Conservation (phyloP, 345 rosid species). For the Pugionium dolabratum region DNA sequence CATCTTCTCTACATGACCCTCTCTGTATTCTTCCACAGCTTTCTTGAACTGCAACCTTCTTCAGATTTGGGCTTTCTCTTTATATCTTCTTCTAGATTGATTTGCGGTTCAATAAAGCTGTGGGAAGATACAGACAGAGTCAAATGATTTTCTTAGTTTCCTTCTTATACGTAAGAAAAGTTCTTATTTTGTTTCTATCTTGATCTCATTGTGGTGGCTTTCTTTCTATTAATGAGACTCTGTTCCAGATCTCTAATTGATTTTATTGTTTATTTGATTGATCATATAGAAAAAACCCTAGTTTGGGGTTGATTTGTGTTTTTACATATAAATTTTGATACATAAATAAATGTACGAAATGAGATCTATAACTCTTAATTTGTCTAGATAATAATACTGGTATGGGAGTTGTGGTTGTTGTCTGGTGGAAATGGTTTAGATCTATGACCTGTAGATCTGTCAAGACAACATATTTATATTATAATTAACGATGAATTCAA, state of each 20-base stretch:
- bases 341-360: not conserved
- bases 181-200: no score
- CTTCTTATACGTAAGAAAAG: not conserved
- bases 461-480: constrained; percentile 2
- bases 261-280: not conserved
- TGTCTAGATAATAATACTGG: not conserved
- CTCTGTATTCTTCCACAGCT: constrained; percentile 98
- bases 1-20: constrained; percentile 48
- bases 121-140: constrained; percentile 81
- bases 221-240: not conserved
- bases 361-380: not conserved
- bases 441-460: constrained; percentile 29
- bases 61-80: not conserved
- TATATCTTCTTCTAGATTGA: not conserved
- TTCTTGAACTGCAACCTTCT: constrained; percentile 86
- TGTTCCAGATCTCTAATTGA: constrained; percentile 13
- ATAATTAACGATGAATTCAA: not conserved
- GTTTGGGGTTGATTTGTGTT: not conserved
- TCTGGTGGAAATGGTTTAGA: constrained; percentile 21
- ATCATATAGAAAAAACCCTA: constrained; percentile 14
- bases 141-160: constrained; percentile 30
- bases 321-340: not conserved
- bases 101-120: constrained; percentile 90
- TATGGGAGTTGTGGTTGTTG: constrained; percentile 34
- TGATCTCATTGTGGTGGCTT: not conserved